Evolutionary conservation across 352 stramenopile species (phyloP), one percentile per base, ranked within the genome.

Genomic region (Plasmopara muralis): DNA sequence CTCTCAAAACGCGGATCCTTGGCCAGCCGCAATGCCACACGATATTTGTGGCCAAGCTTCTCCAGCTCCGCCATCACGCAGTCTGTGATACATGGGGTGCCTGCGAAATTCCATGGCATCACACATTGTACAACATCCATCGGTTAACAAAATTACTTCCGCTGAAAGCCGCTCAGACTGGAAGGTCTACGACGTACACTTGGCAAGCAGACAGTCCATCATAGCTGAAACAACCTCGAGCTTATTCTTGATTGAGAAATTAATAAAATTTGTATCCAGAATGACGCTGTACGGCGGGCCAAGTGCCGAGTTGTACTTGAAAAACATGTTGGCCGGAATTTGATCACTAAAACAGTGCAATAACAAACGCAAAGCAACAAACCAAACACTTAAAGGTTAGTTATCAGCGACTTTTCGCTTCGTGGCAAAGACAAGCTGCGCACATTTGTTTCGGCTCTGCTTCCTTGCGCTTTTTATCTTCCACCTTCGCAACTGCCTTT

Each of bases 211-310:
- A 70, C 97, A 99, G 78, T 99, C 97, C 97, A 99, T 99, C 96
- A 99, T 99, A 40, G 91, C 86, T 43, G 97, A 97, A 15, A 99
- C 87, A 35, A 99, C 88, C 66, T 99, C 97, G 52, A 99, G 86
- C 64, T 97, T 97, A 83, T 99, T 98, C 57, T 98, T 97, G 75
- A 99, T 99, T 34, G 90, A 98, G 60, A 99, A 99, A 70, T 99
- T 99, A 72, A 99, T 98, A 83, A 99, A 99, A 73, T 99, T 99
- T 16, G 97, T 99, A 87, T 99, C 97, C 43, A 99, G 83, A 12
- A 99, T 73, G 39, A 99, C 85, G 73, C 98, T 96, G 74, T 99
- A 99, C 33, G 97, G 97, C 35, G 94, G 94, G 5, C 97, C 97
- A 13, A 99, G 78, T 42, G 98, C 90, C 25, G 95, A 91, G 70